These are phyloP conservation scores for Hortaea sp. DNA, from an alignment of 2,329 filamentous ascomycete species.

Conservation along the genomic window DNA sequence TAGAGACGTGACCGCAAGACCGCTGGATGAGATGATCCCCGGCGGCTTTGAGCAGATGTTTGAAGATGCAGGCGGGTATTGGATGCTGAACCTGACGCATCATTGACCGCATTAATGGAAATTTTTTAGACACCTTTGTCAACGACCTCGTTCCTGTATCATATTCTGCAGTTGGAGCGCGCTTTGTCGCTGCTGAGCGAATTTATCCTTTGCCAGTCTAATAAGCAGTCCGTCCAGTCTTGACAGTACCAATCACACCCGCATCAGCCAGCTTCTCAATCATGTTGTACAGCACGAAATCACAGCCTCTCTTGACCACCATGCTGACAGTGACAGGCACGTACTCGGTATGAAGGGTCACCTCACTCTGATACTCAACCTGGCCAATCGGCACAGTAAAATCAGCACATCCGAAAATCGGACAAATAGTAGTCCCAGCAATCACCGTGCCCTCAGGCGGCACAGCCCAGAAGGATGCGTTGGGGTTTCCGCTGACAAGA, in stretches of 20 bases:
- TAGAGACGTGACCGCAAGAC: constrained; percentile 11
- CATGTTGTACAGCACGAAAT: constrained; percentile 34
- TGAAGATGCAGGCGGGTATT: constrained; percentile 18
- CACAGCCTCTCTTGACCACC: constrained; percentile 35
- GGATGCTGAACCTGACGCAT: constrained; percentile 12
- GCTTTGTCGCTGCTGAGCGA: too few relatives aligned
- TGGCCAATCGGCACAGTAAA: constrained; percentile 36
- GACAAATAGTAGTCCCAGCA: neutral
- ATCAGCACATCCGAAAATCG: constrained; percentile 25
- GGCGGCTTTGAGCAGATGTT: constrained; percentile 14
- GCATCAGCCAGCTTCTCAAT: constrained; percentile 31
- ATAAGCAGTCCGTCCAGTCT: constrained; percentile 30
- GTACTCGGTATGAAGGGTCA: constrained; percentile 31
- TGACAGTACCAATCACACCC: constrained; percentile 29
- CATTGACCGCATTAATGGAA: neutral
- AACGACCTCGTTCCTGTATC: too few relatives aligned
- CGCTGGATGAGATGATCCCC: constrained; percentile 14
- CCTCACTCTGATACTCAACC: constrained; percentile 29
- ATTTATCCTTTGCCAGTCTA: too few relatives aligned
- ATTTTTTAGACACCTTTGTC: too few relatives aligned
- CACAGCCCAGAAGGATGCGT: neutral
- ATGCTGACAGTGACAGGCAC: constrained; percentile 35
- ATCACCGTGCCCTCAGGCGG: neutral
- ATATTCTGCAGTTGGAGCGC: too few relatives aligned
- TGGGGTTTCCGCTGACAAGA: neutral